Evolutionary conservation across 441 rosid genomes (phyloP).

Genomic region (Populus hybrid): DNA sequence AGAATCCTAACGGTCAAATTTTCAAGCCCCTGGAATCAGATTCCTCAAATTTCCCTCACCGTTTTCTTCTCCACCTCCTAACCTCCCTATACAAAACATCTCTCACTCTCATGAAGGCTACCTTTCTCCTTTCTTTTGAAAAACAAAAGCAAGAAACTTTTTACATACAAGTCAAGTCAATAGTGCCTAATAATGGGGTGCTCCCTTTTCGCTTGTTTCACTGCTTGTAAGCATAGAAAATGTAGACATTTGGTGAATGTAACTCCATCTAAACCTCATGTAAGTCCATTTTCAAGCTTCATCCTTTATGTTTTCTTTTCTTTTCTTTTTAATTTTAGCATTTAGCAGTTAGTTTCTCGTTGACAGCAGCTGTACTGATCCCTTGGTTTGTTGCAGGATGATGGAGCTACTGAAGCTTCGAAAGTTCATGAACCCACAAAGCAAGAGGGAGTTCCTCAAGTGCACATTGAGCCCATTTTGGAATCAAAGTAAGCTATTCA

Average conservation of each 20-base stretch:
- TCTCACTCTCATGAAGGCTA: not conserved
- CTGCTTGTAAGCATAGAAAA: slow-evolving; percentile 31
- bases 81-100: not conserved
- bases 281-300: slow-evolving; percentile 18
- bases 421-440: slow-evolving; percentile 5
- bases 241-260: slow-evolving; percentile 23
- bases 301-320: slow-evolving; percentile 2
- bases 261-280: slow-evolving; percentile 22
- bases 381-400: slow-evolving; percentile 24
- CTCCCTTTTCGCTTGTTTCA: slow-evolving; percentile 43
- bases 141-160: slow-evolving; percentile 3
- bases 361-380: not conserved
- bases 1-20: slow-evolving; percentile 37
- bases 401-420: slow-evolving; percentile 22
- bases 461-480: slow-evolving; percentile 18
- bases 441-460: slow-evolving; percentile 17
- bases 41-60: not conserved
- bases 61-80: not conserved
- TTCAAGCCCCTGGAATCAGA: not conserved
- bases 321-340: not conserved
- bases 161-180: slow-evolving; percentile 13
- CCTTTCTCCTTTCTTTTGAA: not conserved
- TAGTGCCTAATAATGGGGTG: slow-evolving; percentile 35
- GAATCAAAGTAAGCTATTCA: slow-evolving; percentile 27
- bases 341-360: not conserved